These are phyloP conservation scores for Entomortierella chlamydospora DNA, from an alignment of 192 early-diverging fungal species.

Conservation along the genomic window DNA sequence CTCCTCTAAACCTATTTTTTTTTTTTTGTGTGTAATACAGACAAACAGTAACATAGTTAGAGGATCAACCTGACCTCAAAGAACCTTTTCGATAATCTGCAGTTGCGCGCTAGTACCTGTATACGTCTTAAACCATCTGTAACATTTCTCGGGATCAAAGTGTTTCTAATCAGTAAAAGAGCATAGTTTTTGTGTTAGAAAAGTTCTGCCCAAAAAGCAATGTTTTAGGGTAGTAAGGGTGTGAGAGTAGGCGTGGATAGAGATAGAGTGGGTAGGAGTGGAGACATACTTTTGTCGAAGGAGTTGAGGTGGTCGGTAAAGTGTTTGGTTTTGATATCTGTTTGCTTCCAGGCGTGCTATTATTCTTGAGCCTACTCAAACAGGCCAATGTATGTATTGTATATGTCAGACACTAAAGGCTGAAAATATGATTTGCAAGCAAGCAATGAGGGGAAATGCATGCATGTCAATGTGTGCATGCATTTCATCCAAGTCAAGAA, in stretches of 20 bases:
- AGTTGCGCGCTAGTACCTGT: slow-evolving; percentile 37
- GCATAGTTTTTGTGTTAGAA: no score
- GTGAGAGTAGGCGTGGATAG: background rate
- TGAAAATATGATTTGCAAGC: background rate
- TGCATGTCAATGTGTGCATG: background rate
- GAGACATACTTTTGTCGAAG: slow-evolving; percentile 31
- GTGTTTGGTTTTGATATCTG: slow-evolving; percentile 9
- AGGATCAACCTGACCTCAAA: background rate
- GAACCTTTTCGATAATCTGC: background rate
- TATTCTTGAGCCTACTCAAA: slow-evolving; percentile 24
- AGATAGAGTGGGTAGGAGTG: background rate
- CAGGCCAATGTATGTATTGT: slow-evolving; percentile 1
- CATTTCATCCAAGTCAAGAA: background rate
- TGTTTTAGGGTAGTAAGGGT: background rate
- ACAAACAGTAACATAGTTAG: background rate
- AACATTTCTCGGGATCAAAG: slow-evolving; percentile 25
- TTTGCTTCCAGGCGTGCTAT: slow-evolving; percentile 2
- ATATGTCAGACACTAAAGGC: background rate
- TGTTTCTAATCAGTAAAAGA: slow-evolving; percentile 7
- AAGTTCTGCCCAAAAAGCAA: no score
- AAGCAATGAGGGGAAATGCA: no score
- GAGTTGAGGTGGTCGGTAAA: slow-evolving; percentile 5
- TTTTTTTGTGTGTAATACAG: background rate
- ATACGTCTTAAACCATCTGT: slow-evolving; percentile 43
- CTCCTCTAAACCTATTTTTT: slow-evolving; percentile 25